These are phyloP conservation scores for Exophiala lecanii-corni DNA, from an alignment of 2,329 filamentous ascomycete species.

Conservation along the genomic window DNA sequence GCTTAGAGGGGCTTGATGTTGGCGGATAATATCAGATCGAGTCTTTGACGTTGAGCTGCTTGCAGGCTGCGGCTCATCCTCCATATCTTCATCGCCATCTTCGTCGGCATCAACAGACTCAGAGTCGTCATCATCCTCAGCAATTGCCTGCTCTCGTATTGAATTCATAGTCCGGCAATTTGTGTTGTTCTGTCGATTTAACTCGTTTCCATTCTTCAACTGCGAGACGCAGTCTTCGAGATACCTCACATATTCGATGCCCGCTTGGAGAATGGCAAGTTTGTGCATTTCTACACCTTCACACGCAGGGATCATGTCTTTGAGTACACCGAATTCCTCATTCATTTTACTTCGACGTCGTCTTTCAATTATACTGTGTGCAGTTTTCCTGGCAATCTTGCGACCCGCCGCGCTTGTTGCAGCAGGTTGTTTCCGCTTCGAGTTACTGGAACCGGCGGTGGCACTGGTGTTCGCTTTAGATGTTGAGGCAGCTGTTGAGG, in stretches of 20 bases:
- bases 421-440: conserved; percentile 73
- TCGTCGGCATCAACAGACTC: conserved; percentile 9
- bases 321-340: conserved; percentile 89
- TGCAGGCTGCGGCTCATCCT: conserved; percentile 1
- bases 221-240: conserved; percentile 81
- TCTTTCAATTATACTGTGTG: conserved; percentile 90
- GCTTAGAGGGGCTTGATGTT: too few relatives aligned
- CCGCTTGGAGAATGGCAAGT: conserved; percentile 88
- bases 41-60: too few relatives aligned
- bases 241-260: conserved; percentile 93
- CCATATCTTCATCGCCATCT: conserved; percentile 4
- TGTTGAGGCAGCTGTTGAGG: conserved; percentile 10
- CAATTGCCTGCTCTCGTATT: too few relatives aligned
- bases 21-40: too few relatives aligned
- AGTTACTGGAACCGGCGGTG: conserved; percentile 32
- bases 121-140: conserved; percentile 13
- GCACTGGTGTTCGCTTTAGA: conserved; percentile 23
- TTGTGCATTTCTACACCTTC: conserved; percentile 97
- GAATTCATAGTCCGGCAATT: too few relatives aligned
- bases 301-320: conserved; percentile 93
- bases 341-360: conserved; percentile 95
- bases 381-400: conserved; percentile 93
- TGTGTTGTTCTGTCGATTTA: conserved; percentile 2
- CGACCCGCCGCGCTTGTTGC: conserved; percentile 79
- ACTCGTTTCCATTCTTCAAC: conserved; percentile 51